These are phyloP conservation scores for Coniochaeta prunicola DNA, from an alignment of 2,329 filamentous ascomycete genomes.

Conservation along the genomic window DNA sequence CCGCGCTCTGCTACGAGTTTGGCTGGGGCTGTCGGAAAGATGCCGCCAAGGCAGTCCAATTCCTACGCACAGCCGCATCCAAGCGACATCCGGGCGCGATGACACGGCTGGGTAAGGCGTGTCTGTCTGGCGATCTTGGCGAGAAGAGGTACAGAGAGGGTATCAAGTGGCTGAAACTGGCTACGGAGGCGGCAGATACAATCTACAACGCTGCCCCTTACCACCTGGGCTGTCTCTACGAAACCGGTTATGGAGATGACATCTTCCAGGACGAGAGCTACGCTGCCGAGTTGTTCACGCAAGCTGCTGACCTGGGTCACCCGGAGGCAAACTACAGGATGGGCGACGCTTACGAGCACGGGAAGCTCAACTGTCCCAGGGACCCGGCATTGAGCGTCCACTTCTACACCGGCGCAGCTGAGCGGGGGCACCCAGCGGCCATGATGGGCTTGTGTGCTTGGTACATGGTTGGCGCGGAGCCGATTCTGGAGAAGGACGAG, in stretches of 20 bases:
- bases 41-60: slow-evolving; percentile 86
- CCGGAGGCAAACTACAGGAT: slow-evolving; percentile 78
- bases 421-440: slow-evolving; percentile 72
- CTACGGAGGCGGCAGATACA: slow-evolving; percentile 77
- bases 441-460: slow-evolving; percentile 99
- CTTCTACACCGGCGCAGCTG: slow-evolving; percentile 91
- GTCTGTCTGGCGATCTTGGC: slow-evolving; percentile 82
- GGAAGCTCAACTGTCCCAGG: slow-evolving; percentile 75
- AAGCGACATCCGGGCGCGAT: slow-evolving; percentile 96
- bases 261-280: slow-evolving; percentile 88
- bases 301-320: slow-evolving; percentile 87
- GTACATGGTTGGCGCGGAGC: slow-evolving; percentile 94
- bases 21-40: slow-evolving; percentile 94
- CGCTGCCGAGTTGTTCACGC: slow-evolving; percentile 88
- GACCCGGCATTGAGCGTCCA: slow-evolving; percentile 93
- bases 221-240: slow-evolving; percentile 81
- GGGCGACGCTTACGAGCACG: slow-evolving; percentile 96
- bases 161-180: slow-evolving; percentile 93
- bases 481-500: slow-evolving; percentile 89
- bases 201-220: slow-evolving; percentile 94
- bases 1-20: slow-evolving; percentile 94
- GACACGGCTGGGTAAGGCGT: slow-evolving; percentile 84
- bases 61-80: slow-evolving; percentile 80
- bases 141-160: slow-evolving; percentile 83
- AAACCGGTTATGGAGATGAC: slow-evolving; percentile 89